These are phyloP conservation scores for Casuarina cunninghamiana DNA, from an alignment of 306 rosid species.

Conservation along the genomic window DNA sequence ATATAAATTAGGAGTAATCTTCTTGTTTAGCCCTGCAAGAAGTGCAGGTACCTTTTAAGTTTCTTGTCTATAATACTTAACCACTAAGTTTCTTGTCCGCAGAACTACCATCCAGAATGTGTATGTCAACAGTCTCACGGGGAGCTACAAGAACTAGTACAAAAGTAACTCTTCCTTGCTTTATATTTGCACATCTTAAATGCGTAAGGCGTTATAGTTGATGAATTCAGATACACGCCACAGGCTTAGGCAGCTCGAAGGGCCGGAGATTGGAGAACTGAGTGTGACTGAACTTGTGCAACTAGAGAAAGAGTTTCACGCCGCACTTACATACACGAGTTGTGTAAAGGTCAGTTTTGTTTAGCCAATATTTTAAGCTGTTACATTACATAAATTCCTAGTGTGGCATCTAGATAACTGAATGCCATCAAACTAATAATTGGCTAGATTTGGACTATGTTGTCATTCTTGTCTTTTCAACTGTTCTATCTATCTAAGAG, in stretches of 20 bases:
- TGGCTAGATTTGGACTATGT: not conserved
- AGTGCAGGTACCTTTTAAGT: not conserved
- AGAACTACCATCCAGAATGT: conserved; percentile 19
- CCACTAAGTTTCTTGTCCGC: conserved; percentile 1
- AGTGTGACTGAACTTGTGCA: conserved; percentile 16
- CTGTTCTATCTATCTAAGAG: conserved; percentile 3
- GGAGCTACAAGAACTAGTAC: conserved; percentile 24
- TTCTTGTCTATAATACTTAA: not conserved
- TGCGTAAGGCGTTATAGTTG: not conserved
- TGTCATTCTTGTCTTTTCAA: not conserved
- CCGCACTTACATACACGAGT: conserved; percentile 25
- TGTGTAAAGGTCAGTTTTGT: conserved; percentile 29
- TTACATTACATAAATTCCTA: not conserved
- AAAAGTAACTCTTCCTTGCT: conserved; percentile 24
- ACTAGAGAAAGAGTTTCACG: conserved; percentile 23
- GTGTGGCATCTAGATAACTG: not conserved
- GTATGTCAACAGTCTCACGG: conserved; percentile 9
- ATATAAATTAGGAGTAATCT: not conserved
- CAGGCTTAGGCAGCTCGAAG: conserved; percentile 23
- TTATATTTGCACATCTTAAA: not conserved
- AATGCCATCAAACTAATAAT: not conserved
- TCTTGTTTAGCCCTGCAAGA: not conserved
- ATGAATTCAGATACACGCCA: not conserved
- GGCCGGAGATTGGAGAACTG: conserved; percentile 23
- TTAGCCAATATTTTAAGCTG: not conserved